Conservation (phyloP, 1,284 basidiomycete genomes). For the Cutaneotrichosporon cavernicola region DNA sequence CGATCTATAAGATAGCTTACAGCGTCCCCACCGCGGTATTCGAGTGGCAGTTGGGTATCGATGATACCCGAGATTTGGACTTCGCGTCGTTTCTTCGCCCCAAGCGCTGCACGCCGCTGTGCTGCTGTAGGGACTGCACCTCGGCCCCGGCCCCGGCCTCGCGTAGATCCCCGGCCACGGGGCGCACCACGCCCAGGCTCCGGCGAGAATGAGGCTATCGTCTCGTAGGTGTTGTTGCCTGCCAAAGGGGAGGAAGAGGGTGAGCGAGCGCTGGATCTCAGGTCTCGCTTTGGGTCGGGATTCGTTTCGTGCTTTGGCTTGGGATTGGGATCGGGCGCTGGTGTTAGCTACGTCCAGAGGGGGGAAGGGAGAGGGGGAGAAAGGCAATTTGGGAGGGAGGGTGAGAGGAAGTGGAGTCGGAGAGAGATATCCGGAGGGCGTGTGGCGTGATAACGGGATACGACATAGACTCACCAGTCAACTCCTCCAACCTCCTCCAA, state of each 20-base stretch:
- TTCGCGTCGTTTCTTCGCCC: slow-evolving; percentile 77
- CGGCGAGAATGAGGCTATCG: slow-evolving; percentile 32
- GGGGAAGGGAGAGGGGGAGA: too few relatives aligned
- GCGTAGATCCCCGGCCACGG: not conserved
- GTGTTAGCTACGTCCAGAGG: not conserved
- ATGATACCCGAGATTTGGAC: slow-evolving; percentile 67
- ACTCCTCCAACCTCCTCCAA: slow-evolving; percentile 58
- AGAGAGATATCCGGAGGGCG: too few relatives aligned
- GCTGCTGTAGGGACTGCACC: slow-evolving; percentile 9
- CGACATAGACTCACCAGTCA: slow-evolving; percentile 13
- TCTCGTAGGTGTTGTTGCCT: slow-evolving; percentile 49
- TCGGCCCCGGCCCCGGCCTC: slow-evolving; percentile 10
- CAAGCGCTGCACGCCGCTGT: slow-evolving; percentile 29
- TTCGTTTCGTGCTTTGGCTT: not conserved
- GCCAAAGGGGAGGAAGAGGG: slow-evolving; percentile 3
- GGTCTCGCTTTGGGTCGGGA: slow-evolving; percentile 3
- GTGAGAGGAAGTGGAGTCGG: too few relatives aligned
- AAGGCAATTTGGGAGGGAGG: too few relatives aligned
- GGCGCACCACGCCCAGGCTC: slow-evolving; percentile 1
- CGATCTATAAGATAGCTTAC: not conserved
- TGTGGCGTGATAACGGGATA: too few relatives aligned
- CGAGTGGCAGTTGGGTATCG: slow-evolving; percentile 70
- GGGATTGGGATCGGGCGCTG: not conserved
- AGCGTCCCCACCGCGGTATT: slow-evolving; percentile 67
- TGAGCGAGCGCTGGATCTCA: not conserved